These are phyloP conservation scores for Sinapis alba DNA, from an alignment of 441 rosid genomes.

Conservation along the genomic window DNA sequence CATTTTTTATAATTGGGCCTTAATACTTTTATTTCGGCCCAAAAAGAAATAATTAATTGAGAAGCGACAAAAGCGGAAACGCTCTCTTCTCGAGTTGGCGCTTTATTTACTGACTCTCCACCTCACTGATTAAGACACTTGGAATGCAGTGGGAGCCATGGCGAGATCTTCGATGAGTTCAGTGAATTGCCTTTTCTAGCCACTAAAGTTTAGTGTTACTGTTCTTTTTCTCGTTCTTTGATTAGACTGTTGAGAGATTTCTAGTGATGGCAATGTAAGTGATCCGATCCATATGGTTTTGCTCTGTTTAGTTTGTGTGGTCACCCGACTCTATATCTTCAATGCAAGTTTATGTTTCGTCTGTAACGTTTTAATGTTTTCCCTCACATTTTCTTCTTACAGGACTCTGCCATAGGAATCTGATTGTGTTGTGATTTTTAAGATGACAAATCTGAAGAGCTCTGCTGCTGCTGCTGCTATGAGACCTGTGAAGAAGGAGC, in stretches of 20 bases:
- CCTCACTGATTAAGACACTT: neutral
- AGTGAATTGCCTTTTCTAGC: neutral
- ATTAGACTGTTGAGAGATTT: neutral
- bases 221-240: neutral
- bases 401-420: neutral
- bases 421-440: neutral
- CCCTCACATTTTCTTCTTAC: neutral
- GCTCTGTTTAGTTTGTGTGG: neutral
- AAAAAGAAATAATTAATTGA: neutral
- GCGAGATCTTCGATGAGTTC: conserved; percentile 13
- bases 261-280: conserved; percentile 19
- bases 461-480: neutral
- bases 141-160: conserved; percentile 4
- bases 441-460: neutral
- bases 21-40: neutral
- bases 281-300: neutral
- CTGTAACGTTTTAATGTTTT: neutral
- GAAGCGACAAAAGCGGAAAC: neutral
- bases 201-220: neutral
- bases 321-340: neutral
- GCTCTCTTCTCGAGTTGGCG: conserved; percentile 15
- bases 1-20: neutral
- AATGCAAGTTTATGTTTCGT: neutral
- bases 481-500: conserved; percentile 27
- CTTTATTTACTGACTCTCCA: conserved; percentile 4